phyloP scores from a whole-genome alignment of 2,329 filamentous ascomycete species.

The Ophiocordyceps camponoti-rufipedis region DNA sequence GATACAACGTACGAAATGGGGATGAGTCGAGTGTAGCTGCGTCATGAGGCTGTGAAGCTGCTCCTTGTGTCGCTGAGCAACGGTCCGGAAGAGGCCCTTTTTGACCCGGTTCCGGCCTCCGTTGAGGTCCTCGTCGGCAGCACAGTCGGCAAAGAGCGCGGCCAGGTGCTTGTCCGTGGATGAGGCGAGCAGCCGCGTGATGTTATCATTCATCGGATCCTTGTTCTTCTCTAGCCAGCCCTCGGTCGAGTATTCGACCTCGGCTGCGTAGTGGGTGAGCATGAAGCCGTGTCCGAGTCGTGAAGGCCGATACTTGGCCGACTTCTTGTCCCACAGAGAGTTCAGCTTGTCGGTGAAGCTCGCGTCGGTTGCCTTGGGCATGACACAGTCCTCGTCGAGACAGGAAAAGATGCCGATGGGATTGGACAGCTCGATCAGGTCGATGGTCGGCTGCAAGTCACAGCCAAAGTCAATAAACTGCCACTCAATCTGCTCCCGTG shows the following conservation, averaged over 20 bases:
- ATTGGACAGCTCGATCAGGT: slow-evolving; percentile 88
- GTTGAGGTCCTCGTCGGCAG: slow-evolving; percentile 52
- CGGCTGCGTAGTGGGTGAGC: slow-evolving; percentile 90
- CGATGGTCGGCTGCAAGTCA: slow-evolving; percentile 92
- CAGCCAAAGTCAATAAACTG: slow-evolving; percentile 98
- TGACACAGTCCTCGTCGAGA: slow-evolving; percentile 91
- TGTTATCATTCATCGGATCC: slow-evolving; percentile 91
- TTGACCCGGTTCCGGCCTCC: slow-evolving; percentile 68
- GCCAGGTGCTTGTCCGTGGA: slow-evolving; percentile 76
- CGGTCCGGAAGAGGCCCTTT: slow-evolving; percentile 91
- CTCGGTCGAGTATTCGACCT: slow-evolving; percentile 91
- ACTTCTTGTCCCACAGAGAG: slow-evolving; percentile 90
- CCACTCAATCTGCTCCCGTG: slow-evolving; percentile 95
- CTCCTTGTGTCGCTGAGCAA: slow-evolving; percentile 93
- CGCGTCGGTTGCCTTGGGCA: slow-evolving; percentile 96
- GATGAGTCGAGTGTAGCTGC: slow-evolving; percentile 88
- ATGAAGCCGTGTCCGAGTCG: slow-evolving; percentile 83
- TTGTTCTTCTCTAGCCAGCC: slow-evolving; percentile 99
- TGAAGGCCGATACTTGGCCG: slow-evolving; percentile 77
- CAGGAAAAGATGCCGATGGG: slow-evolving; percentile 98
- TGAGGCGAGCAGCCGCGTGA: slow-evolving; percentile 69
- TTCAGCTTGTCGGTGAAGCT: slow-evolving; percentile 97
- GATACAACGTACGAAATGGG: slow-evolving; percentile 95
- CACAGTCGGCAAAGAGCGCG: slow-evolving; percentile 72
- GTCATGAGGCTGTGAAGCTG: slow-evolving; percentile 93